Evolutionary conservation across 1,284 basidiomycete genomes (phyloP), one percentile per base, ranked within the genome.

Genomic region (Moesziomyces parantarcticus): DNA sequence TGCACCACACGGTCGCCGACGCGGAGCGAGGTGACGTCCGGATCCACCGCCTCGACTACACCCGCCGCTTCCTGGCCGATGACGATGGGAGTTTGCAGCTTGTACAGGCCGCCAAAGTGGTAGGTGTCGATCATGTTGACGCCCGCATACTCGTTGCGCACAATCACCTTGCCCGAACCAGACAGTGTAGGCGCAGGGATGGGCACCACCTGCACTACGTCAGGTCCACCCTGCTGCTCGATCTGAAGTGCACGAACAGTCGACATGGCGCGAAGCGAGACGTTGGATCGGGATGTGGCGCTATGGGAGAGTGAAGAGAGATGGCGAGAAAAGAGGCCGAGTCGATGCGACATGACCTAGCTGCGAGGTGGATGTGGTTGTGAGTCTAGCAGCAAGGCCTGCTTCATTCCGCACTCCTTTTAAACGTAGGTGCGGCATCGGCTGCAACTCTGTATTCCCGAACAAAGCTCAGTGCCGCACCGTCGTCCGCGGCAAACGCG

Each of bases 21-120:
- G 47, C 86, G 84, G 76, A 88, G 89, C 2, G 65, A 78, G 13
- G 45, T 65, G 0, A 77, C 66, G 23, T 79, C 63, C 3, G 73
- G 54, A 29, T 76, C 50, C 87, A 95, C 85, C 9, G 87, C 86
- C 49, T 92, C 87, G 51, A 97, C 87, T 5, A 86, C 89, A 3
- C 95, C 95, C 1, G 92, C 87, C 0, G 88, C 88, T 83, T 97
- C 95, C 72, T 89, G 89, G 9, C 95, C 95, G 39, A 93, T 85
- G 13, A 88, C 87, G 66, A 89, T 89, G 5, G 95, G 95, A 64
- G 92, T 89, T 5, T 86, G 61, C 9, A 85, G 79, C 44, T 84
- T 84, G 81, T 88, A 88, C 23, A 88, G 79, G 3, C 87, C 88
- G 2, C 76, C 74, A 23, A 77, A 79, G 49, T 81, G 76, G 68